Evolutionary conservation across 2,329 filamentous ascomycete species (phyloP), one percentile per base, ranked within the genome.

Genomic region (Exophiala bonariae): DNA sequence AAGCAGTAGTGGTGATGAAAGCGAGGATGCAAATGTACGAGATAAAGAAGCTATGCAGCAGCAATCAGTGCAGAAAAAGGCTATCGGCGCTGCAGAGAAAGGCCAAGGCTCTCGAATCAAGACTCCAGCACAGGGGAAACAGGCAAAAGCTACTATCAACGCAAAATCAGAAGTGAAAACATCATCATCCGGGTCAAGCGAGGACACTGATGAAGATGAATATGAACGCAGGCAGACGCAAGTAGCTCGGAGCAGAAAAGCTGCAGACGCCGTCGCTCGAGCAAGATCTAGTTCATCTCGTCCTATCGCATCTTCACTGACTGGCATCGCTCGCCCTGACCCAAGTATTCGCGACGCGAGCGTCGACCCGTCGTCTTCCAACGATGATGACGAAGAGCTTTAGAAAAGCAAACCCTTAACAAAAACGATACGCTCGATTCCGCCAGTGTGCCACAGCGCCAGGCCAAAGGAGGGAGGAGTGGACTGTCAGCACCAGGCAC

Each of bases 341-440:
- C 38, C 46, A 3, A 49, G 37, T 28, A 49, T 44, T 36, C 50
- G 50, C 13, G 42, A 52, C 34, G n/a, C 26, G 20, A 49, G 42
- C 42, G 33, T 36, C 14, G 36, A 45, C 8, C 11, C 19, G 6
- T 47, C 49, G 1, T 26, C 23, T 11, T 11, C 11, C 19, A 42
- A 41, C 18, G 32, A 32, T 16, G 38, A 31, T 4, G 44, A 52
- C 11, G 43, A 47, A 3, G 31, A 36, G 17, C 32, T 39, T 7
- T 41, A 23, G 44, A 23, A 20, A 20, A 37, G 35, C 35, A 8
- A 20, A 8, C n/a, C 8, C n/a, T n/a, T n/a, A n/a, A n/a, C n/a
- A n/a, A n/a, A n/a, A n/a, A n/a, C n/a, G n/a, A n/a, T n/a, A n/a
- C n/a, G n/a, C n/a, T n/a, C n/a, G n/a, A n/a, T n/a, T n/a, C n/a